These are phyloP conservation scores for Didymellaceae sp. DNA, from an alignment of 2,329 filamentous ascomycete species.

Conservation along the genomic window DNA sequence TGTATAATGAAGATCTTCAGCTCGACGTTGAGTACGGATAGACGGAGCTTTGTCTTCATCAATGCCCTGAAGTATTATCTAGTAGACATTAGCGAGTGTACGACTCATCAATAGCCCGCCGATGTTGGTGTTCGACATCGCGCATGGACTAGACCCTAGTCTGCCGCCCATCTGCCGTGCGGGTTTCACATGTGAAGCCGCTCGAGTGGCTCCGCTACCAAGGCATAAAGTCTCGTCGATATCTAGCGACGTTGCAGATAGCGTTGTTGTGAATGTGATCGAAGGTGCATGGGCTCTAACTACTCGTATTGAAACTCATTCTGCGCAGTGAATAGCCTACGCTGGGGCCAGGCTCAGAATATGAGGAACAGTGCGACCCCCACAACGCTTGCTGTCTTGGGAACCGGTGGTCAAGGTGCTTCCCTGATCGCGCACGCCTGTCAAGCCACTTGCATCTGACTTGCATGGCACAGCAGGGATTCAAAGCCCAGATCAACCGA, in stretches of 20 bases:
- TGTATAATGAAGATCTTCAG: neutral
- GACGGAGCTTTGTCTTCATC: neutral
- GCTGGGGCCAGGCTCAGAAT: slow-evolving; percentile 1
- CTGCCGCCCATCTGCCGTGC: slow-evolving; percentile 12
- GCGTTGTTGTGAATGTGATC: neutral
- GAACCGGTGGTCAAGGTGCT: slow-evolving; percentile 24
- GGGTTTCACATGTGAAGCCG: slow-evolving; percentile 25
- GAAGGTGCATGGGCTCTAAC: neutral
- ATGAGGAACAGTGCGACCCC: slow-evolving; percentile 13
- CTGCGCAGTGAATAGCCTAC: neutral
- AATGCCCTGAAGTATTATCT: neutral
- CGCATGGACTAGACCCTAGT: slow-evolving; percentile 23
- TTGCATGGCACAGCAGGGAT: slow-evolving; percentile 32
- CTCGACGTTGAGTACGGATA: too few relatives aligned
- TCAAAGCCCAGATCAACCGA: slow-evolving; percentile 31
- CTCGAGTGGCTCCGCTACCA: neutral
- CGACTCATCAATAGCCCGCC: slow-evolving; percentile 17
- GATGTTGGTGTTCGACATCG: slow-evolving; percentile 21
- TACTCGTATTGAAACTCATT: neutral
- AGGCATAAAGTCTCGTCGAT: neutral
- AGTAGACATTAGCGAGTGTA: slow-evolving; percentile 4
- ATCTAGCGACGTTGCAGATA: neutral
- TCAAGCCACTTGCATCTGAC: slow-evolving; percentile 35
- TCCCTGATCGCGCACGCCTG: slow-evolving; percentile 30
- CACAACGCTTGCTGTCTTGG: slow-evolving; percentile 26